Base-by-base conservation (phyloP, 257 asterid species). In the Haberlea rhodopensis region DNA sequence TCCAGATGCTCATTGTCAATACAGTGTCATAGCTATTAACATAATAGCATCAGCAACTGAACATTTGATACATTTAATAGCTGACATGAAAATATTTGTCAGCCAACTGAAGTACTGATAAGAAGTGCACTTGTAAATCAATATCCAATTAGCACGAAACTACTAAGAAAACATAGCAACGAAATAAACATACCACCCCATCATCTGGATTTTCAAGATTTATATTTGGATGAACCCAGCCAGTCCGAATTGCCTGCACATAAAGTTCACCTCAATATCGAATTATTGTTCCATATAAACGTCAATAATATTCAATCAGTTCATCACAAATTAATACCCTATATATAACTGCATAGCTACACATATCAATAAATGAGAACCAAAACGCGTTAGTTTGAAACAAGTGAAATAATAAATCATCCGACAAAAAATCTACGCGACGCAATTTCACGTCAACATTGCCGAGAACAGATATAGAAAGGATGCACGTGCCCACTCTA, bases 131-230 rank as follows among this genome's bases (percentile, higher is more conserved):
- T 60, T 48, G 16, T 27, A 9, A 7, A 31, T 22, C n/a, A 59
- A 16, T 25, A n/a, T 57, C 28, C 9, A 11, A 31, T 26, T 56
- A 49, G 67, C 62, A 8, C 18, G 65, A 68, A 60, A 27, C 25
- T 49, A 16, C 63, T 34, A n/a, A n/a, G 69, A 26, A 43, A 46
- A 56, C 66, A 51, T 63, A 11, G 7, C 20, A 56, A 37, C 53
- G 49, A 34, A 66, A 62, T 65, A 20, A 53, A 23, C 92, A 71
- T 87, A 91, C 98, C 96, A 91, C 96, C 16, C 82, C 87, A 61
- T 78, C 82, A 65, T 91, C 98, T 58, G 96, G 96, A 74, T 75
- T 80, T 72, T 91, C 96, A 73, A 91, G 96, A 71, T 91, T 91
- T 79, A 86, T 79, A 78, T 91, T n/a, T n/a, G n/a, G n/a, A n/a